phyloP scores from a whole-genome alignment of 1,284 basidiomycete species.

The Ceratobasidium sp. region DNA sequence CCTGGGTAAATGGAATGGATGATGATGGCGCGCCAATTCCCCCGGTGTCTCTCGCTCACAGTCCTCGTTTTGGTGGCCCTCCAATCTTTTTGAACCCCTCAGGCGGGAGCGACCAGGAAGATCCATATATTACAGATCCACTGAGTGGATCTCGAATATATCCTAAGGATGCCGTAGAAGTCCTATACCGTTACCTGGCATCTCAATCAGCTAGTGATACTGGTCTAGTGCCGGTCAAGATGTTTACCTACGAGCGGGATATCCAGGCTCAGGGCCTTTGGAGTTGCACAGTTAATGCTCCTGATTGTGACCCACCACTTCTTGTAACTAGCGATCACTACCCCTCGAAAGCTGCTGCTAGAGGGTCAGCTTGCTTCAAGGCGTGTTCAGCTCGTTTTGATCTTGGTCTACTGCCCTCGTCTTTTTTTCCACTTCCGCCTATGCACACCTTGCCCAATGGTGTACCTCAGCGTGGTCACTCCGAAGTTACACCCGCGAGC shows the following conservation, averaged over 20 bases:
- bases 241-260: not conserved
- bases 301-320: conserved; percentile 57
- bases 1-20: conserved; percentile 59
- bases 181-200: conserved; percentile 64
- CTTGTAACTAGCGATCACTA: conserved; percentile 60
- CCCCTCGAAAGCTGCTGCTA: conserved; percentile 63
- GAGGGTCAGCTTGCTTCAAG: conserved; percentile 66
- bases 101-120: conserved; percentile 60
- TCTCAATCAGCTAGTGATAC: conserved; percentile 37
- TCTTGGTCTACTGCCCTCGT: conserved; percentile 57
- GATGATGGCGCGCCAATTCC: conserved; percentile 23
- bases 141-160: conserved; percentile 67
- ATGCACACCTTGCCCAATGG: conserved; percentile 30
- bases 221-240: not conserved
- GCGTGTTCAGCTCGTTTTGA: conserved; percentile 65
- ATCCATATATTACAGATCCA: conserved; percentile 62
- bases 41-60: conserved; percentile 52
- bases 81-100: conserved; percentile 57
- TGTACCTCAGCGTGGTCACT: conserved; percentile 35
- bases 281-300: conserved; percentile 63
- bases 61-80: conserved; percentile 59
- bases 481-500: conserved; percentile 57
- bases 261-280: not conserved
- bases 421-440: conserved; percentile 40
- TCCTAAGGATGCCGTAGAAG: conserved; percentile 63